Conservation (phyloP, 805 yeast genomes). For the Zygotorulaspora florentina region DNA sequence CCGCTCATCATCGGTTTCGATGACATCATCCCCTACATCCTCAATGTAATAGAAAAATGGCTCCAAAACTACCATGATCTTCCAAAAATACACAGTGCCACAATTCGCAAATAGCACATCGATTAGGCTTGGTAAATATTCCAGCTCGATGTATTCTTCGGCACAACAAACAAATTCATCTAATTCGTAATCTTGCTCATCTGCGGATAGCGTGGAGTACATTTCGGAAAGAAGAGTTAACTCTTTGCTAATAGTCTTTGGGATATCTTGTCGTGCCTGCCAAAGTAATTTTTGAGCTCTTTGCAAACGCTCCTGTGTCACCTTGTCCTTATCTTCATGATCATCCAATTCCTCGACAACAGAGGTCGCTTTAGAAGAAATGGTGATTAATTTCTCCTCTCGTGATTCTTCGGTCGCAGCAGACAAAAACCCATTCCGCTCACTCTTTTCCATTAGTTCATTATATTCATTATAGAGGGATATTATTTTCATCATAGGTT, state of each 20-base stretch:
- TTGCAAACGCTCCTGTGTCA: conserved; percentile 28
- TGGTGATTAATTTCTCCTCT: neutral
- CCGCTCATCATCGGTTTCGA: conserved; percentile 6
- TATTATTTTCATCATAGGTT: conserved; percentile 38
- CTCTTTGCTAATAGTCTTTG: conserved; percentile 35
- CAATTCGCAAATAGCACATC: conserved; percentile 32
- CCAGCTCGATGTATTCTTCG: conserved; percentile 36
- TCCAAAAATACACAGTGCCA: conserved; percentile 31
- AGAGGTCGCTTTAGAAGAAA: neutral
- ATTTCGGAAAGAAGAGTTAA: conserved; percentile 34
- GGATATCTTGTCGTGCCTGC: conserved; percentile 36
- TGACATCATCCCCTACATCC: conserved; percentile 29
- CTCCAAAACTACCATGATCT: conserved; percentile 35
- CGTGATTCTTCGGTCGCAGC: neutral
- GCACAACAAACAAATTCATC: conserved; percentile 38
- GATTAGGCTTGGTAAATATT: conserved; percentile 33
- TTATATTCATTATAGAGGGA: conserved; percentile 35
- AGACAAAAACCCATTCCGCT: conserved; percentile 33
- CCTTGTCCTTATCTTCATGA: conserved; percentile 6
- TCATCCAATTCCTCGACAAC: neutral
- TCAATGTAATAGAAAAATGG: conserved; percentile 37
- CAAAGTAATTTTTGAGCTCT: conserved; percentile 32
- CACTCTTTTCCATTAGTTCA: conserved; percentile 35
- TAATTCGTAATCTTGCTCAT: conserved; percentile 36
- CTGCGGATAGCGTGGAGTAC: conserved; percentile 35